Evolutionary conservation across 2,329 filamentous ascomycete genomes (phyloP).

Genomic region (Aspergillus uvarum): DNA sequence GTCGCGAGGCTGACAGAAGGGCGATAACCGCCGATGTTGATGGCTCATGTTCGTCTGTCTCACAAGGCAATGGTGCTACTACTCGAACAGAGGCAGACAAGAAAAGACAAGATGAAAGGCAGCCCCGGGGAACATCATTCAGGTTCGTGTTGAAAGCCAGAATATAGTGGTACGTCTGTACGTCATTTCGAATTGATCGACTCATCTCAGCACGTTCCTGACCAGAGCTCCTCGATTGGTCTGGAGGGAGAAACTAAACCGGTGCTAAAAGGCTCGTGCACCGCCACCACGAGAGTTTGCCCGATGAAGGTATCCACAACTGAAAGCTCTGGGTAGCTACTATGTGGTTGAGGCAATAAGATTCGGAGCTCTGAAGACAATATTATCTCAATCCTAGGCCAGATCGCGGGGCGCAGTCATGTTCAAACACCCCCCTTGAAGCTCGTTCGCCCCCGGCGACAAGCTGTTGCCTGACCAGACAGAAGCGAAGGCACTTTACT

Average conservation of each 20-base stretch:
- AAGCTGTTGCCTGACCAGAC: not conserved
- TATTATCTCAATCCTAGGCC: not conserved
- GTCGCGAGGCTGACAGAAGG: not conserved
- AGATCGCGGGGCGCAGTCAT: not conserved
- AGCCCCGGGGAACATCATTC: not conserved
- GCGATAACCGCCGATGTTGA: no score
- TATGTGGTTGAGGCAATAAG: not conserved
- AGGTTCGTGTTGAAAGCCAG: not conserved
- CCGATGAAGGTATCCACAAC: not conserved
- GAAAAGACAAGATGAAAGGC: not conserved
- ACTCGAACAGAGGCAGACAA: not conserved
- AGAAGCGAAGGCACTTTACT: not conserved
- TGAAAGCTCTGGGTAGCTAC: not conserved
- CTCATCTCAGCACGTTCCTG: constrained; percentile 9
- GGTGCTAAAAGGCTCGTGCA: not conserved
- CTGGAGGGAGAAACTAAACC: not conserved
- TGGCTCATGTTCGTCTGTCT: not conserved
- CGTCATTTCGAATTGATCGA: not conserved
- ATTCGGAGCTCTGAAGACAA: not conserved
- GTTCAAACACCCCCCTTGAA: not conserved
- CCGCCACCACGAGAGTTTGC: not conserved
- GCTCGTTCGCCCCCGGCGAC: not conserved
- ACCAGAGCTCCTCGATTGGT: constrained; percentile 4
- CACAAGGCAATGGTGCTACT: not conserved
- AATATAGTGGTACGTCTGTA: no score